phyloP scores from a whole-genome alignment of 2,329 filamentous ascomycete genomes.

The Rosellinia necatrix region DNA sequence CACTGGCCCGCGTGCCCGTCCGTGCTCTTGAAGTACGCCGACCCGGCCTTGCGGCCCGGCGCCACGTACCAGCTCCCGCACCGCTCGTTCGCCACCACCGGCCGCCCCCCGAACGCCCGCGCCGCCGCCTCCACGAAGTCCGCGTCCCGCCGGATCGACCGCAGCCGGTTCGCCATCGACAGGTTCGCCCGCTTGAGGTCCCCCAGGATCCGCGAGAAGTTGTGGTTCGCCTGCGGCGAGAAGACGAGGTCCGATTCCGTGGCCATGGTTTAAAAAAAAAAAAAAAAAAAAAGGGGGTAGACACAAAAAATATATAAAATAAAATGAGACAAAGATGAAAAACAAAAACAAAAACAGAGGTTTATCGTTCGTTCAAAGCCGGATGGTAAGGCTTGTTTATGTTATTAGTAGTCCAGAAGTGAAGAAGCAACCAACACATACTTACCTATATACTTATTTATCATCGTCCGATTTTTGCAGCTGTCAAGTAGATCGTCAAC shows the following conservation, averaged over 20 bases:
- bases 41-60: slow-evolving; percentile 66
- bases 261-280: too few species aligned
- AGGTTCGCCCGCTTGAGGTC: slow-evolving; percentile 78
- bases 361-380: too few species aligned
- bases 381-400: neutral
- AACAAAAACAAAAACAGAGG: too few species aligned
- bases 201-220: slow-evolving; percentile 70
- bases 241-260: slow-evolving; percentile 53
- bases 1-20: slow-evolving; percentile 92
- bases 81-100: slow-evolving; percentile 88
- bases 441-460: neutral
- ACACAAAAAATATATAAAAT: too few species aligned
- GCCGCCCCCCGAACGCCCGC: slow-evolving; percentile 57
- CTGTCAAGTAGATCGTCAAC: slow-evolving; percentile 4
- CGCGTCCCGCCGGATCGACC: slow-evolving; percentile 78
- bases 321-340: too few species aligned
- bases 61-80: slow-evolving; percentile 95
- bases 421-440: too few species aligned
- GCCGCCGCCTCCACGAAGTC: slow-evolving; percentile 71
- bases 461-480: neutral
- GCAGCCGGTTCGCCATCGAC: slow-evolving; percentile 79
- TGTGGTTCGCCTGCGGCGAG: slow-evolving; percentile 59
- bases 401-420: too few species aligned
- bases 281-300: too few species aligned
- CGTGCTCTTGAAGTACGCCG: slow-evolving; percentile 96